Evolutionary conservation across 139 green algal genomes (phyloP).

Genomic region (Asterochloris erici): DNA sequence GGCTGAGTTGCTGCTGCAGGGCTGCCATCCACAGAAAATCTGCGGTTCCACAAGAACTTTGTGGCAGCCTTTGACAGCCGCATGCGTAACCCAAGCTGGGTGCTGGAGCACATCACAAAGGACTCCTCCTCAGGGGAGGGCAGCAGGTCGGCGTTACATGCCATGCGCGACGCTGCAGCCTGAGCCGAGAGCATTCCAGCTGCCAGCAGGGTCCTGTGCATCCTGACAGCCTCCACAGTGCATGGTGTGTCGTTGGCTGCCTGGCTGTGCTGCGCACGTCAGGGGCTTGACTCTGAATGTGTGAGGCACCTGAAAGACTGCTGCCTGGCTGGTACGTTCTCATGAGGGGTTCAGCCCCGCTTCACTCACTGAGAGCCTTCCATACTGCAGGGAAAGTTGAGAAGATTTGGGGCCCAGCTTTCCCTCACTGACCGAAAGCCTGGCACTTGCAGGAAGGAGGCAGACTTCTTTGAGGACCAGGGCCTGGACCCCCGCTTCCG

Average conservation of each 20-base stretch:
- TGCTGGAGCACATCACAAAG: slow-evolving; percentile 34
- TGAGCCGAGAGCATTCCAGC: too few species aligned
- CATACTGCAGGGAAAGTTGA: background rate
- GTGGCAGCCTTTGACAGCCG: slow-evolving; percentile 56
- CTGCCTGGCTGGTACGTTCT: too few species aligned
- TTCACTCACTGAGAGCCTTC: too few species aligned
- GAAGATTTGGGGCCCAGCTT: background rate
- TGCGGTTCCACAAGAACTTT: slow-evolving; percentile 43
- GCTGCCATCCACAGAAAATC: slow-evolving; percentile 17
- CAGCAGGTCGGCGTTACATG: slow-evolving; percentile 19
- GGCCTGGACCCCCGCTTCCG: slow-evolving; percentile 65
- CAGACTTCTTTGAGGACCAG: slow-evolving; percentile 66
- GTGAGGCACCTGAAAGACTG: too few species aligned
- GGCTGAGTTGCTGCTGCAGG: background rate
- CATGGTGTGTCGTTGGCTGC: too few species aligned
- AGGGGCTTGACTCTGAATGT: too few species aligned
- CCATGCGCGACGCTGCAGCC: too few species aligned
- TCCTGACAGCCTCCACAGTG: too few species aligned
- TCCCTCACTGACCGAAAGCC: background rate
- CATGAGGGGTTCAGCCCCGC: too few species aligned
- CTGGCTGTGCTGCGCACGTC: too few species aligned
- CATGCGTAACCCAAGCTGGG: slow-evolving; percentile 71
- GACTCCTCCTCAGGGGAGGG: slow-evolving; percentile 33
- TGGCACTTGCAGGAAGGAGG: slow-evolving; percentile 37
- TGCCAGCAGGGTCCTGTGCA: too few species aligned